phyloP scores from a whole-genome alignment of 306 rosid species.

The Vachellia pachyceras region DNA sequence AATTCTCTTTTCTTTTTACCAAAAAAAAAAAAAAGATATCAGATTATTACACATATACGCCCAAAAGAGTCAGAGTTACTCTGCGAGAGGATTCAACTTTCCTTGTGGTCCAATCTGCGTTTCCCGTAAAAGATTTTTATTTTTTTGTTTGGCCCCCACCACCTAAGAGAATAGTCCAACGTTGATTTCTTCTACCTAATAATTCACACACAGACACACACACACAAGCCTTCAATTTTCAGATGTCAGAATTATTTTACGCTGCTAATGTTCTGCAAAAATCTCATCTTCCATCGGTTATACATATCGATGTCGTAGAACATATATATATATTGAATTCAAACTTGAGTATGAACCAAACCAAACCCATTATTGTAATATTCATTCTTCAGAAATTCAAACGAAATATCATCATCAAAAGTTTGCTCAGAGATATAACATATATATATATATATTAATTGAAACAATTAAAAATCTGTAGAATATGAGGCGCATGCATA shows the following conservation, averaged over 20 bases:
- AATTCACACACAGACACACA: not conserved
- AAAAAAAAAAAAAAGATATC: too few species aligned
- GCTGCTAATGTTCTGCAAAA: not conserved
- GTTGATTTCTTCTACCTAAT: not conserved
- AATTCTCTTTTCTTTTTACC: too few species aligned
- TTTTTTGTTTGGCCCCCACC: conserved; percentile 20
- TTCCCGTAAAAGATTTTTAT: conserved; percentile 24
- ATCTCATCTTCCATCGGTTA: not conserved
- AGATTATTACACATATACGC: not conserved
- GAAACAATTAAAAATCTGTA: not conserved
- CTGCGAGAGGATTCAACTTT: not conserved
- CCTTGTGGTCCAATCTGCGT: conserved; percentile 36
- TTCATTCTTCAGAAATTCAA: not conserved
- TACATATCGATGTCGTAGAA: not conserved
- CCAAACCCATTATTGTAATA: not conserved
- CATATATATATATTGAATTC: not conserved
- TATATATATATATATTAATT: not conserved
- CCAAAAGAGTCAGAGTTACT: not conserved
- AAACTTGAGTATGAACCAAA: not conserved
- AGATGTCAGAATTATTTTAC: not conserved
- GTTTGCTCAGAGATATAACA: not conserved
- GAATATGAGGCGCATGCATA: conserved; percentile 7
- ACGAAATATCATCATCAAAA: not conserved
- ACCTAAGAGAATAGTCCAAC: not conserved
- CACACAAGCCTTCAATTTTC: not conserved